Base-by-base conservation (phyloP, 140 eudicot genomes). In the Bidens hawaiensis region DNA sequence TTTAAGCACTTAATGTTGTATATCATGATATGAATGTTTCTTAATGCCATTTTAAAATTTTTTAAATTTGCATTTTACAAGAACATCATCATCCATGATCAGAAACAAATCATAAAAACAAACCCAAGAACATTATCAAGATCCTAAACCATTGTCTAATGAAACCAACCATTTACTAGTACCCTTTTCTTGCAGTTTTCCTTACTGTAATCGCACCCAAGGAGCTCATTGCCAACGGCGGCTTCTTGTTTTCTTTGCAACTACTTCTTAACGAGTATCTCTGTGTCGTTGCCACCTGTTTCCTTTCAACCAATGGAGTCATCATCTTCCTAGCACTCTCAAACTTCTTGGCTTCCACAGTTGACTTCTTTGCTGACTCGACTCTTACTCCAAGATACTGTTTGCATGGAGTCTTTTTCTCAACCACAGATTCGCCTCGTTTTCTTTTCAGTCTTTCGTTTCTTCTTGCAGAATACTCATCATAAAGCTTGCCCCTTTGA, bases 191-290 rank as follows among this genome's bases (percentile, higher is more conserved):
- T 53, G 84, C 50, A 30, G 55, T 58, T 75, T 72, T 89, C 80
- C 74, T 72, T 60, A 73, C 77, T 60, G 24, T 76, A 13, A 51
- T 73, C 70, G 41, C 24, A 13, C 52, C 52, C 25, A 46, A 5
- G 52, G 54, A 48, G 27, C 27, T 48, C 54, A 48, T 48, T 16
- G 89, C 79, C 73, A 79, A 38, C 8, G 85, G 87, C 2, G 95
- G 97, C 75, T 89, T 89, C 78, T 83, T 89, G 71, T 79, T 87
- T 58, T 90, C n/a, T n/a, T n/a, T n/a, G n/a, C n/a, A n/a, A n/a
- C n/a, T n/a, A n/a, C n/a, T n/a, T n/a, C n/a, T n/a, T 45, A 90
- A 65, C n/a, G 81, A 75, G 54, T 87, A 90, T 79, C 90, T 76
- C 23, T 48, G 54, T 38, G 73, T 24, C 10, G 62, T 22, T 27